Evolutionary conservation across 257 asterid genomes (phyloP), one percentile per base, ranked within the genome.

Genomic region (Hygrophila difformis): DNA sequence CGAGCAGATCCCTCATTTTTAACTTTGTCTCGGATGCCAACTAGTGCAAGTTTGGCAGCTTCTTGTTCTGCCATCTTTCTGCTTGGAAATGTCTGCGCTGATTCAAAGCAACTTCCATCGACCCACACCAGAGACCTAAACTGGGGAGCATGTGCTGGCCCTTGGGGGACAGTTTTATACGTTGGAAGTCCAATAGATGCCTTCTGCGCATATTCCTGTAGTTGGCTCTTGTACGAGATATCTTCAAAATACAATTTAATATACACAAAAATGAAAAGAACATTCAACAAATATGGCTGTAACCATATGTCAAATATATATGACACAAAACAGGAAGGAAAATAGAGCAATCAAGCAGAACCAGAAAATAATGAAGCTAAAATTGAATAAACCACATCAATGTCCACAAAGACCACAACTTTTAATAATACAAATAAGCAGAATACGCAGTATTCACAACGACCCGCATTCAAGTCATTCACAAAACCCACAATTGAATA

Each of bases 21-120:
- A n/a, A 61, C 26, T 49, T 68, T 72, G 20, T 57, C 62, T n/a
- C 2, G 42, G 28, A 76, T 12, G 24, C 35, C 42, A 21, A 49
- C 53, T 5, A 78, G 45, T n/a, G 89, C 81, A 31, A 61, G 53
- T 43, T 57, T 71, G 4, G 89, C 89, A 40, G 62, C 89, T 33
- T 60, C 74, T 37, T 73, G 77, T 51, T 82, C 86, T 1, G 94
- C 77, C 31, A 39, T 36, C 60, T 70, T 75, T 31, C 55, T 44
- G 23, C 26, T 59, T 0, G 67, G 0, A 64, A 60, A 82, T 4
- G 63, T 13, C 34, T 10, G 16, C 28, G 66, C 59, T 22, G 86
- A 64, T 39, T 8, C 14, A 49, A 53, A 75, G 16, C 47, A 10
- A 5, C 16, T 22, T 43, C 79, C 82, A 18, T 68, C 72, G 8